phyloP scores from a whole-genome alignment of 176 grass and related monocot genomes.

The Carex parvula region DNA sequence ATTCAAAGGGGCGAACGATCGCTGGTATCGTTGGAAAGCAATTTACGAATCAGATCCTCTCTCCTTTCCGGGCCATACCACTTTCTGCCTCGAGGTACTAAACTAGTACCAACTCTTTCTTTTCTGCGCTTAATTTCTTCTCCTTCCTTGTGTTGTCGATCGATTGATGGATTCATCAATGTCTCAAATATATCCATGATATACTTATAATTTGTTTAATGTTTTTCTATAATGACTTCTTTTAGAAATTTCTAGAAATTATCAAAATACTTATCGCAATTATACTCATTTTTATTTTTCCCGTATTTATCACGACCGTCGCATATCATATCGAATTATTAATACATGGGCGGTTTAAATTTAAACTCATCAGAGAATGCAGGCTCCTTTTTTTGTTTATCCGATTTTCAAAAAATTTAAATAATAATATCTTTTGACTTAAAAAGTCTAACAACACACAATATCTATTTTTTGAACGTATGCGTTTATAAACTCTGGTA shows the following conservation, averaged over 20 bases:
- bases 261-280: too few relatives aligned
- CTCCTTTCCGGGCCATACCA: constrained; percentile 2
- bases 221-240: not conserved
- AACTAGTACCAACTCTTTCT: not conserved
- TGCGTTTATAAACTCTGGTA: too few relatives aligned
- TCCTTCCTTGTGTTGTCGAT: not conserved
- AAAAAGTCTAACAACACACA: too few relatives aligned
- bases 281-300: not conserved
- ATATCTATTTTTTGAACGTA: too few relatives aligned
- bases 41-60: constrained; percentile 58
- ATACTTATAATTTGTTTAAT: not conserved
- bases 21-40: constrained; percentile 49
- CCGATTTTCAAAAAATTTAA: too few relatives aligned
- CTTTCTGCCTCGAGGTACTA: constrained; percentile 39
- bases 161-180: not conserved
- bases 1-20: constrained; percentile 64
- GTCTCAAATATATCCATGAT: not conserved
- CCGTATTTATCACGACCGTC: too few relatives aligned
- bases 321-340: too few relatives aligned
- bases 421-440: too few relatives aligned
- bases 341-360: too few relatives aligned
- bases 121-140: not conserved
- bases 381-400: too few relatives aligned
- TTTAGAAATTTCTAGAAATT: not conserved
- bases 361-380: too few relatives aligned